Conservation (phyloP, 2,329 filamentous ascomycete species). For the Apiospora pterosperma region DNA sequence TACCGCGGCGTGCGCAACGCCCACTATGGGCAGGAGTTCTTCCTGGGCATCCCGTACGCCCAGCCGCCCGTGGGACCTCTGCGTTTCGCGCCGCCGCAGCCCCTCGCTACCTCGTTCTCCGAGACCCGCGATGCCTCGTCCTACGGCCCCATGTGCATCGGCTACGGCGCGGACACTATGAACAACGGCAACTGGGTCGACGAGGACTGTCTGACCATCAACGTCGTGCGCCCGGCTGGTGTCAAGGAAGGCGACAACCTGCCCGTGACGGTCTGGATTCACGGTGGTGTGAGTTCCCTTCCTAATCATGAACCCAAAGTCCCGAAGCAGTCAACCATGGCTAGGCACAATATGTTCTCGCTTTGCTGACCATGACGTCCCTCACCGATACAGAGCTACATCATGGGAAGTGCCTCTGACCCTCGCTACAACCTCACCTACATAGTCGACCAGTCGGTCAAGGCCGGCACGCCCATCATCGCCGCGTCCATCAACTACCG, state of each 20-base stretch:
- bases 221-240: slow-evolving; percentile 52
- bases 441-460: slow-evolving; percentile 33
- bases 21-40: slow-evolving; percentile 40
- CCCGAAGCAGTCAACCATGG: no score
- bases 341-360: no score
- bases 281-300: slow-evolving; percentile 38
- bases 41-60: slow-evolving; percentile 49
- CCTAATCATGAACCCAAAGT: not conserved
- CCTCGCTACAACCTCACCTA: slow-evolving; percentile 53
- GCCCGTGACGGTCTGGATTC: slow-evolving; percentile 59
- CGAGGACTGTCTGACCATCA: slow-evolving; percentile 62
- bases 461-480: slow-evolving; percentile 45
- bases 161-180: slow-evolving; percentile 38
- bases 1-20: slow-evolving; percentile 33
- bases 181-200: slow-evolving; percentile 12
- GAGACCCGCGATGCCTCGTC: slow-evolving; percentile 34
- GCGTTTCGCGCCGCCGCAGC: slow-evolving; percentile 44
- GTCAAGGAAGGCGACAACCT: slow-evolving; percentile 38
- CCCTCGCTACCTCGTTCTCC: slow-evolving; percentile 41
- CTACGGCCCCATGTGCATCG: slow-evolving; percentile 45
- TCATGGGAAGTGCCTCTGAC: slow-evolving; percentile 29
- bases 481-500: slow-evolving; percentile 50
- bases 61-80: slow-evolving; percentile 34
- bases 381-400: slow-evolving; percentile 17
- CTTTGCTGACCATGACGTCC: no score